A percentile compares a stretch with the other conserved stretches of the same genome.
phyloP scores from a whole-genome alignment of 495 filamentous ascomycete species.

The Hapsidospora chrysogenum region DNA sequence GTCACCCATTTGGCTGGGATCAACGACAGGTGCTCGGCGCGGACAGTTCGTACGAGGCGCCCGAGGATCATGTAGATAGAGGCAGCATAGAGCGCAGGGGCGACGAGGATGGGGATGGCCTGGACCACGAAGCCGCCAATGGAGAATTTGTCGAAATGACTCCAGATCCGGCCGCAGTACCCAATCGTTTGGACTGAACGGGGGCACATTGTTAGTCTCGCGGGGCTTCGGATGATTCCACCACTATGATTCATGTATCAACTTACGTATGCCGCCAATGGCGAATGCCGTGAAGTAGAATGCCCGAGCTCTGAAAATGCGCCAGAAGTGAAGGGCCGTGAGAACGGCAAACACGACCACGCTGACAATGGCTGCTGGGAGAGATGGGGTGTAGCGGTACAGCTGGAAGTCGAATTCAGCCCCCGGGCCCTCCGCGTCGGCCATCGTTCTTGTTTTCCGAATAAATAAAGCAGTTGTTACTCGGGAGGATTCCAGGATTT shows the following conservation, averaged over 20 bases:
- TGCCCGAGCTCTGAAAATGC: not conserved
- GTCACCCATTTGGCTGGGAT: slow-evolving; percentile 29
- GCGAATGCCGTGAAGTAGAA: slow-evolving; percentile 1
- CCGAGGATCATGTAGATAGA: slow-evolving; percentile 42
- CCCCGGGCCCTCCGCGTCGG: no score
- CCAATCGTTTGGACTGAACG: slow-evolving; percentile 3
- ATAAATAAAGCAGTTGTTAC: no score
- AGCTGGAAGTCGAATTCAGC: not conserved
- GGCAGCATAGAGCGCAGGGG: slow-evolving; percentile 24
- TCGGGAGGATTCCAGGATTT: no score
- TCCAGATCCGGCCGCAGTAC: slow-evolving; percentile 4
- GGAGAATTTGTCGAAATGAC: not conserved
- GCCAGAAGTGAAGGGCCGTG: not conserved
- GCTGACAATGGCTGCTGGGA: slow-evolving; percentile 7
- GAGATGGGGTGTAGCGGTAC: slow-evolving; percentile 7
- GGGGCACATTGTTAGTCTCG: not conserved
- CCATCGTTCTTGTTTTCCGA: no score
- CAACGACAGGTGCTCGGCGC: slow-evolving; percentile 19
- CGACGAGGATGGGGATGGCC: slow-evolving; percentile 20
- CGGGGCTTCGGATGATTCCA: not conserved
- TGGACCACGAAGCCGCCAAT: slow-evolving; percentile 7
- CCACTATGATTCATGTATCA: no score
- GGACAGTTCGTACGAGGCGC: slow-evolving; percentile 22
- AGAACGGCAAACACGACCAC: slow-evolving; percentile 4
- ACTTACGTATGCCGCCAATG: slow-evolving; percentile 1